phyloP scores from a whole-genome alignment of 1,139 yeast genomes.

The Geotrichum australiense region DNA sequence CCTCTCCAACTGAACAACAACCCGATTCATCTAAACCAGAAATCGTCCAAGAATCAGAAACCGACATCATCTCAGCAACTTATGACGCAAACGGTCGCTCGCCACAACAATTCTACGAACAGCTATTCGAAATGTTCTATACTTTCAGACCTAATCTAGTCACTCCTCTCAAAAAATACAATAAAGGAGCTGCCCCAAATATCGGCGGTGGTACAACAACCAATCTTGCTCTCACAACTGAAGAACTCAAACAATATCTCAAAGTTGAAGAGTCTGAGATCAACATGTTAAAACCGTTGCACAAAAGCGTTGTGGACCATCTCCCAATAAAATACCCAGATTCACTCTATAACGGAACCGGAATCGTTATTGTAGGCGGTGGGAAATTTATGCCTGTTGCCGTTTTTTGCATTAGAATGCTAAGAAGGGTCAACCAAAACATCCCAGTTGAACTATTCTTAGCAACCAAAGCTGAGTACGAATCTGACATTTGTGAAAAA shows the following conservation, averaged over 20 bases:
- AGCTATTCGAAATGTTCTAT: conserved; percentile 12
- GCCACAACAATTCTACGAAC: conserved; percentile 11
- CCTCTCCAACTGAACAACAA: background rate
- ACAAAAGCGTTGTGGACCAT: conserved; percentile 44
- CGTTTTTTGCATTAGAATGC: conserved; percentile 54
- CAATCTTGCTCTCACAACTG: conserved; percentile 5
- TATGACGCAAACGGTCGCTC: conserved; percentile 4
- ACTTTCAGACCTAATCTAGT: conserved; percentile 6
- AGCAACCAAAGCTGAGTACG: conserved; percentile 65
- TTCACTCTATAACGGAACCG: conserved; percentile 45
- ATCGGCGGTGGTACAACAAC: conserved; percentile 3
- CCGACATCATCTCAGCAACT: background rate
- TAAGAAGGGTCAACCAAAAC: conserved; percentile 55
- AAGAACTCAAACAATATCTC: conserved; percentile 36
- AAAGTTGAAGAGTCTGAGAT: conserved; percentile 46
- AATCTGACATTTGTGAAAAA: conserved; percentile 55
- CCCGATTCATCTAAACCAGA: background rate
- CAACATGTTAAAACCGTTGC: conserved; percentile 45
- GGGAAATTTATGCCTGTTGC: conserved; percentile 72
- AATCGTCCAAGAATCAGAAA: background rate
- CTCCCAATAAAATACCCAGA: conserved; percentile 42
- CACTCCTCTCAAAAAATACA: conserved; percentile 7
- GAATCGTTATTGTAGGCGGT: conserved; percentile 79
- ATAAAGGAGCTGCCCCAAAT: conserved; percentile 5
- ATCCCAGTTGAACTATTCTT: conserved; percentile 74